These are phyloP conservation scores for Zancudomyces culisetae DNA, from an alignment of 371 early-diverging fungal species.

Conservation along the genomic window DNA sequence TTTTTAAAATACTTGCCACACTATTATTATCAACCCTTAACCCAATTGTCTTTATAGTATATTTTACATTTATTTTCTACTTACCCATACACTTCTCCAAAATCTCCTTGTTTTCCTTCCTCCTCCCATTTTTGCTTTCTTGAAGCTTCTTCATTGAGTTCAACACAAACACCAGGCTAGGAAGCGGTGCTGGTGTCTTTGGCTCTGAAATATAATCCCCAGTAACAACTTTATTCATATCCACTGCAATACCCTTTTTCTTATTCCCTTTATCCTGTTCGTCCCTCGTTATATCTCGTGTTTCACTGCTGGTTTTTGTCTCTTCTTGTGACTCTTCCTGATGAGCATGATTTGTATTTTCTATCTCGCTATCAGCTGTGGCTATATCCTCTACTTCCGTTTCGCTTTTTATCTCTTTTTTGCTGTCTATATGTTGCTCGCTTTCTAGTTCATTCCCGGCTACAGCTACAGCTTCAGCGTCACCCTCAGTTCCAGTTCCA, in stretches of 20 bases:
- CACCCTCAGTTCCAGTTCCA: too few species aligned
- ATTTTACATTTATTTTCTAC: constrained; percentile 6
- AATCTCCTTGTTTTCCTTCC: constrained; percentile 15
- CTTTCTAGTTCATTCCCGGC: too few species aligned
- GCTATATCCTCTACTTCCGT: too few species aligned
- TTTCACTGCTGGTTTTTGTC: too few species aligned
- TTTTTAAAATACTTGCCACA: neutral
- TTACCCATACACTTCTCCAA: constrained; percentile 27
- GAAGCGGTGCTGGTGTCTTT: constrained; percentile 3
- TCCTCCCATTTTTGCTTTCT: constrained; percentile 25
- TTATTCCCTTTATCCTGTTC: neutral
- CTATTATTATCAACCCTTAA: neutral
- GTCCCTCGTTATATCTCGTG: neutral
- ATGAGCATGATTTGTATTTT: too few species aligned
- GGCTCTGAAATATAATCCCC: neutral
- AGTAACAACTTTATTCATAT: neutral
- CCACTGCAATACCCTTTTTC: neutral
- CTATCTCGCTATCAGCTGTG: too few species aligned
- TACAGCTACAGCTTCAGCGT: too few species aligned
- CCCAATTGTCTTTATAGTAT: neutral
- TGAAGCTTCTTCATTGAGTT: constrained; percentile 42
- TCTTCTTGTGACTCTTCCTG: too few species aligned
- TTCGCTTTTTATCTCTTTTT: too few species aligned
- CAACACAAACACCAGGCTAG: constrained; percentile 35
- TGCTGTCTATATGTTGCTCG: too few species aligned